These are phyloP conservation scores for Trichoderma hamatum DNA, from an alignment of 2,329 filamentous ascomycete genomes.

Conservation along the genomic window DNA sequence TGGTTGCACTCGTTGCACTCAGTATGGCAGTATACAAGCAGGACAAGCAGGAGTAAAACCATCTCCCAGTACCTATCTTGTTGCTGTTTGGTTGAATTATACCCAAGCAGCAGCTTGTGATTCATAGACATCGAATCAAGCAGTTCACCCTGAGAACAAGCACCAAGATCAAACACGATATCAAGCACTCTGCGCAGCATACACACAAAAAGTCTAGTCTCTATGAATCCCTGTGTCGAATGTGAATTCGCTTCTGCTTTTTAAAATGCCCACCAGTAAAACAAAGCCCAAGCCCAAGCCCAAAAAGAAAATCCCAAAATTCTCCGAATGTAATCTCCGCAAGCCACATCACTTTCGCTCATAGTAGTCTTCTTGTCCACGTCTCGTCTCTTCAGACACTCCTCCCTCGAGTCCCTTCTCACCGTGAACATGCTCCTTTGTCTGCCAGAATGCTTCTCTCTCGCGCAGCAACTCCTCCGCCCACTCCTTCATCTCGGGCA, in stretches of 20 bases:
- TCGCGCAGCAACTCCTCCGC: conserved; percentile 75
- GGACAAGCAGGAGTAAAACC: too few relatives aligned
- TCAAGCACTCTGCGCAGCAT: not conserved
- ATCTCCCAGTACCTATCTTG: too few relatives aligned
- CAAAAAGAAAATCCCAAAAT: not conserved
- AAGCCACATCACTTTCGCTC: conserved; percentile 31
- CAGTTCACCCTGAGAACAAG: too few relatives aligned
- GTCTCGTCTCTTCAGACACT: conserved; percentile 42
- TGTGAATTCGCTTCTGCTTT: conserved; percentile 7
- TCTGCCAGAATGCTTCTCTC: conserved; percentile 71
- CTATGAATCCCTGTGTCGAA: not conserved
- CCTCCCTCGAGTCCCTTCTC: conserved; percentile 46
- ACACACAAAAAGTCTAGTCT: conserved; percentile 8
- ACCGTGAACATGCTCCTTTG: conserved; percentile 51
- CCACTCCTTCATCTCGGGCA: conserved; percentile 82
- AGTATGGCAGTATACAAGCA: not conserved
- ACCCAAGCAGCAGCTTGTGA: too few relatives aligned
- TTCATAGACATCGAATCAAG: too few relatives aligned
- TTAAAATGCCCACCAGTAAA: not conserved
- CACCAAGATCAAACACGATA: too few relatives aligned
- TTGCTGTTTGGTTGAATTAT: too few relatives aligned
- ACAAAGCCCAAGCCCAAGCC: not conserved
- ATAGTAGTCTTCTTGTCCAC: conserved; percentile 57
- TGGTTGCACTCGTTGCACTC: not conserved
- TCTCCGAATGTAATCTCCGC: too few relatives aligned